phyloP scores from a whole-genome alignment of 129 eudicot genomes.

The Mikania micrantha region DNA sequence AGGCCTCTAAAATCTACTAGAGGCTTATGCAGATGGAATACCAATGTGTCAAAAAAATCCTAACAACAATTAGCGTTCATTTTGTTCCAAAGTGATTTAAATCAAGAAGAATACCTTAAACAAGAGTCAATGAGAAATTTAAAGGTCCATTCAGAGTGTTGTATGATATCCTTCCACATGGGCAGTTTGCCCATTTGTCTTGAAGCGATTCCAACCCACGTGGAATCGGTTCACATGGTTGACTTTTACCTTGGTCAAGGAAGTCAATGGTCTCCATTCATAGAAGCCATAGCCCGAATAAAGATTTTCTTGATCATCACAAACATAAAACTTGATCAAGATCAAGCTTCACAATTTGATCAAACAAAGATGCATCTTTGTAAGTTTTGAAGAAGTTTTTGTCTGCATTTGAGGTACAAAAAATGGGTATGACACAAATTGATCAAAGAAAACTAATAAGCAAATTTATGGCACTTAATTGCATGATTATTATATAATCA shows the following conservation, averaged over 20 bases:
- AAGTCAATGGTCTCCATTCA: constrained; percentile 32
- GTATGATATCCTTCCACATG: constrained; percentile 30
- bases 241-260: constrained; percentile 50
- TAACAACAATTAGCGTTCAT: constrained; percentile 25
- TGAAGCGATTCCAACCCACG: constrained; percentile 24
- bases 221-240: constrained; percentile 12
- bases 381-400: constrained; percentile 21
- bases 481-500: no score
- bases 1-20: constrained; percentile 23
- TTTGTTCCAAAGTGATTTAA: constrained; percentile 15
- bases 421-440: constrained; percentile 11
- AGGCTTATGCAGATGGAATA: constrained; percentile 32
- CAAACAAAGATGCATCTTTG: constrained; percentile 31
- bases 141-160: constrained; percentile 24
- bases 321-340: constrained; percentile 14
- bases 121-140: constrained; percentile 32
- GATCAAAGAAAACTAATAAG: not conserved
- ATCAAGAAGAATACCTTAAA: constrained; percentile 26
- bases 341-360: constrained; percentile 28
- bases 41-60: constrained; percentile 9
- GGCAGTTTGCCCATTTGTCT: constrained; percentile 40
- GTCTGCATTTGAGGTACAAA: constrained; percentile 27
- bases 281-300: constrained; percentile 28
- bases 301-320: constrained; percentile 15
- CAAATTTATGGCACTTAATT: constrained; percentile 33